Evolutionary conservation across 768 basidiomycete genomes (phyloP).

Genomic region (Kwoniella sp.): DNA sequence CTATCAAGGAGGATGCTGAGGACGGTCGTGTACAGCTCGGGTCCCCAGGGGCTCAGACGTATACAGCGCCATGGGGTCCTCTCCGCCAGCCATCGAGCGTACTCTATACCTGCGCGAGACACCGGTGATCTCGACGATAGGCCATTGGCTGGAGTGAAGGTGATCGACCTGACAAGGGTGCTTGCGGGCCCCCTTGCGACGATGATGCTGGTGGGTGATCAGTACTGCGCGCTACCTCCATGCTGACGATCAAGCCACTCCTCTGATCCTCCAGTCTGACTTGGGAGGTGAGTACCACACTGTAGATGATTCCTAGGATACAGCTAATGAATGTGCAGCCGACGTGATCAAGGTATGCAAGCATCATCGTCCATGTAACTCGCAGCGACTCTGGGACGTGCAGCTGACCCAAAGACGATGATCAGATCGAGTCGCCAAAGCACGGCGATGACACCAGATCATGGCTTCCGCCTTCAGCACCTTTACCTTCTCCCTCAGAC

Average conservation of each 20-base stretch:
- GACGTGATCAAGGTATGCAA: constrained; percentile 77
- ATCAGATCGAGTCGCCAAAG: constrained; percentile 43
- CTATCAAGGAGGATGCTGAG: too few species aligned
- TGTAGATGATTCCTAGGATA: too few species aligned
- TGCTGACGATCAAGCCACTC: not conserved
- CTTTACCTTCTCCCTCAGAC: constrained; percentile 43
- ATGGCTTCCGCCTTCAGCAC: constrained; percentile 42
- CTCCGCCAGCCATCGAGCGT: too few species aligned
- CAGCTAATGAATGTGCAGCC: constrained; percentile 52
- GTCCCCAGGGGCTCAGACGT: too few species aligned
- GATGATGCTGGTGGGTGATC: constrained; percentile 68
- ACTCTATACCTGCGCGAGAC: not conserved
- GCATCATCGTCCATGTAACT: not conserved
- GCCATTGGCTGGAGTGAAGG: constrained; percentile 70
- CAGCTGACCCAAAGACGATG: not conserved
- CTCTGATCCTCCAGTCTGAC: constrained; percentile 25
- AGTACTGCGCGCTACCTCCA: too few species aligned
- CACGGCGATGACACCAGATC: constrained; percentile 80
- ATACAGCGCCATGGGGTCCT: too few species aligned
- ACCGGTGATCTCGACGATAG: constrained; percentile 15
- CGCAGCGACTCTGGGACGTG: not conserved
- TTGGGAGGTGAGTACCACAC: constrained; percentile 32
- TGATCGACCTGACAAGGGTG: constrained; percentile 86
- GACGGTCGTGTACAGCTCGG: too few species aligned
- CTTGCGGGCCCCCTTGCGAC: constrained; percentile 89